Evolutionary conservation across 2,329 filamentous ascomycete genomes (phyloP).

Genomic region (Thielaviopsis cerberus): DNA sequence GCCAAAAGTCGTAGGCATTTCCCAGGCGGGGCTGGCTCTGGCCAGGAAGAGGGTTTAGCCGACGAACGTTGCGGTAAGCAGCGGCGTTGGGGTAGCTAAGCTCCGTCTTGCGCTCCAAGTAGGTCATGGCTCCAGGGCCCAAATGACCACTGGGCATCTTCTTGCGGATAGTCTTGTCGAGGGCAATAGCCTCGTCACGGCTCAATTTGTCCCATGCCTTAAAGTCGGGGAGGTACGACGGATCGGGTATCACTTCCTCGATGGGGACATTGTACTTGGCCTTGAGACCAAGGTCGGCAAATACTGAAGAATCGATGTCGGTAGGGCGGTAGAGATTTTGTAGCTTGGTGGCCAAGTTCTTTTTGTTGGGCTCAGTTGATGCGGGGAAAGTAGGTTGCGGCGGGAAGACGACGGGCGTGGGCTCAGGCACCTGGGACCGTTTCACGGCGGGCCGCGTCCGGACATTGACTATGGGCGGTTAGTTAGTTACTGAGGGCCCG

Average conservation of each 20-base stretch:
- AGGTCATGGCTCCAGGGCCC: slow-evolving; percentile 39
- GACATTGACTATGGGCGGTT: slow-evolving; percentile 7
- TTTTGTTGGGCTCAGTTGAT: slow-evolving; percentile 14
- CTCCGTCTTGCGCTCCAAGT: slow-evolving; percentile 39
- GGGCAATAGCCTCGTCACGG: slow-evolving; percentile 29
- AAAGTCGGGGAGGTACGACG: slow-evolving; percentile 34
- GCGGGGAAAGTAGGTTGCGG: slow-evolving; percentile 13
- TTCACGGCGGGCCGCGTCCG: slow-evolving; percentile 17
- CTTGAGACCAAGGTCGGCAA: slow-evolving; percentile 39
- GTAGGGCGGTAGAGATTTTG: slow-evolving; percentile 34
- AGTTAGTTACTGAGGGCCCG: not conserved
- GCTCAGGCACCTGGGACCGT: slow-evolving; percentile 35
- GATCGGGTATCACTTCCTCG: slow-evolving; percentile 34
- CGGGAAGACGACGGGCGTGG: slow-evolving; percentile 36
- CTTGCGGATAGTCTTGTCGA: slow-evolving; percentile 29
- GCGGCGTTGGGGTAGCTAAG: slow-evolving; percentile 36
- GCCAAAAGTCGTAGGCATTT: slow-evolving; percentile 48
- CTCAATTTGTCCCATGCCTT: slow-evolving; percentile 30
- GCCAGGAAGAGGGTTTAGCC: slow-evolving; percentile 35
- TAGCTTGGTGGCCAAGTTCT: slow-evolving; percentile 30
- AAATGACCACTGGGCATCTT: slow-evolving; percentile 33
- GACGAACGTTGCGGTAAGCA: slow-evolving; percentile 42
- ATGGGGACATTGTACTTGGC: slow-evolving; percentile 31
- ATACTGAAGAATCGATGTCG: slow-evolving; percentile 30
- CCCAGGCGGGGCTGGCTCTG: slow-evolving; percentile 36